Conservation (phyloP, 176 grass and related monocot species). For the Musa schizocarpa region DNA sequence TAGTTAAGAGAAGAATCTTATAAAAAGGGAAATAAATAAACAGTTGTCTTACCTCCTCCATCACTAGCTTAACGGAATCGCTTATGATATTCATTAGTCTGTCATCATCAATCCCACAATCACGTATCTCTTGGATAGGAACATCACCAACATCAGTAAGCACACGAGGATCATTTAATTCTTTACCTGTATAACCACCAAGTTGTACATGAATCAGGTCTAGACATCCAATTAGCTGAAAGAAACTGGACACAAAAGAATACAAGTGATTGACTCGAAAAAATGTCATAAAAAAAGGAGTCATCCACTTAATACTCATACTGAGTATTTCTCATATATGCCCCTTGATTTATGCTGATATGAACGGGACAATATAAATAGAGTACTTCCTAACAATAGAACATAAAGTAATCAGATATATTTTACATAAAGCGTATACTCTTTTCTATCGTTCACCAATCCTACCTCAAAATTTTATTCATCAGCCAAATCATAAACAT, state of each 20-base stretch:
- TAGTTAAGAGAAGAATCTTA: not conserved
- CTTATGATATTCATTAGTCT: slow-evolving; percentile 81
- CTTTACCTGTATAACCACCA: slow-evolving; percentile 50
- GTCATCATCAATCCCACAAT: slow-evolving; percentile 79
- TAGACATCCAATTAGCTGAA: not conserved
- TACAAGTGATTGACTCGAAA: not conserved
- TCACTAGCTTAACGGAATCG: slow-evolving; percentile 87
- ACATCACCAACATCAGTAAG: slow-evolving; percentile 96
- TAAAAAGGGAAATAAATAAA: not conserved
- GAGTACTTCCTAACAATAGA: too few species aligned
- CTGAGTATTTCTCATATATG: too few species aligned
- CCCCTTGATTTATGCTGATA: too few species aligned
- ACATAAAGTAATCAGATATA: too few species aligned
- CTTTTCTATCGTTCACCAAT: too few species aligned
- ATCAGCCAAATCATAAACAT: too few species aligned
- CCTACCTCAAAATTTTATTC: too few species aligned
- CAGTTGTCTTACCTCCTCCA: slow-evolving; percentile 58
- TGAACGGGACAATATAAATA: too few species aligned
- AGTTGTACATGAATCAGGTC: not conserved
- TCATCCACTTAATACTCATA: too few species aligned
- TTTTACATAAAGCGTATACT: too few species aligned
- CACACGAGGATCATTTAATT: slow-evolving; percentile 87
- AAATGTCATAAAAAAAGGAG: not conserved
- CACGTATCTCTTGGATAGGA: slow-evolving; percentile 93
- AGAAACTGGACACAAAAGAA: not conserved